Evolutionary conservation across 352 stramenopile genomes (phyloP).

Genomic region (Thalassiosira mediterranea): DNA sequence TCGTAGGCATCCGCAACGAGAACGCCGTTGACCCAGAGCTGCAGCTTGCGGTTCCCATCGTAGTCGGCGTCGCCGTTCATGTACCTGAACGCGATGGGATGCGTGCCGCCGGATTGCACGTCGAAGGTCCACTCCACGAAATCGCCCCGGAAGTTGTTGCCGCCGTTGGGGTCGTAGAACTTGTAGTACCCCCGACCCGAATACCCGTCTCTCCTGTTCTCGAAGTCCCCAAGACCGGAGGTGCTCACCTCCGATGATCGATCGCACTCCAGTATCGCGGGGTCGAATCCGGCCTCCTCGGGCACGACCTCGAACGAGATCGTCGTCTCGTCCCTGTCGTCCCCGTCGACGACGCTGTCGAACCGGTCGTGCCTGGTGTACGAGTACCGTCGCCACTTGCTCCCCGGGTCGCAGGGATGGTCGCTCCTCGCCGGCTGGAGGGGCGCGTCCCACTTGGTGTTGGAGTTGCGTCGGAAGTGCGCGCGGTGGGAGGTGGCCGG

Average conservation of each 20-base stretch:
- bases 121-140: constrained; percentile 17
- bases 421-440: constrained; percentile 28
- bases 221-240: constrained; percentile 15
- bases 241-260: background rate
- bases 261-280: constrained; percentile 45
- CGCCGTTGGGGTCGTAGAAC: constrained; percentile 24
- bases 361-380: constrained; percentile 24
- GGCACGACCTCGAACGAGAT: constrained; percentile 48
- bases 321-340: background rate
- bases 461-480: constrained; percentile 38
- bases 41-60: constrained; percentile 27
- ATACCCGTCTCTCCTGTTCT: background rate
- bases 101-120: constrained; percentile 13
- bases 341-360: background rate
- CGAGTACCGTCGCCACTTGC: constrained; percentile 48
- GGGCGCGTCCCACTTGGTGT: constrained; percentile 29
- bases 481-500: constrained; percentile 30
- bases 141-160: constrained; percentile 24
- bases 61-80: constrained; percentile 10
- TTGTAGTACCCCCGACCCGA: constrained; percentile 48
- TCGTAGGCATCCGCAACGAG: constrained; percentile 28
- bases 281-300: constrained; percentile 16
- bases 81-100: constrained; percentile 61
- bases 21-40: constrained; percentile 44
- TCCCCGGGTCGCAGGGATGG: constrained; percentile 48